Base-by-base conservation (phyloP, 371 early-diverging fungal genomes). In the Mortierella sp. region DNA sequence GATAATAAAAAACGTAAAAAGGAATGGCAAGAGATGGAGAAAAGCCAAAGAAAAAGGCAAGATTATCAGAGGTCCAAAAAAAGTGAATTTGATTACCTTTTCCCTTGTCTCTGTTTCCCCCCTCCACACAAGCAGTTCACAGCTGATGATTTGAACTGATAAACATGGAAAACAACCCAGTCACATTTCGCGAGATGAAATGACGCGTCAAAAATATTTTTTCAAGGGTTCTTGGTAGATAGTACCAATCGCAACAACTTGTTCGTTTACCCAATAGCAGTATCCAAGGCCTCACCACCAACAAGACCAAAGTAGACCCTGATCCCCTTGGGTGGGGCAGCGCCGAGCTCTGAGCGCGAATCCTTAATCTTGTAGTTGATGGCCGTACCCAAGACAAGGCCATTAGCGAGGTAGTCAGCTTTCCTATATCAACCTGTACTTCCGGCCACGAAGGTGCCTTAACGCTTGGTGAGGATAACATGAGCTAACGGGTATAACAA, bases 361-460 rank as follows among this genome's bases (percentile, higher is more conserved):
- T 87, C 88, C 34, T 84, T 84, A 2, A 87, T 93, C 85, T 94
- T 95, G 89, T 95, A 95, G 87, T 95, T 95, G 87, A 95, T 94
- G 15, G 91, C 95, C 8, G 75, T 89, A 76, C 94, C 93, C 54
- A 91, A 92, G 3, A 90, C 91, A 42, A 88, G 66, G 31, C 87
- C 84, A 13, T 87, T 85, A 73, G 85, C 87, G 57, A 94, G 86
- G 70, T 85, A 89, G 28, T 83, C 86, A 22, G 92, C 91, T 83
- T 96, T 96, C 17, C 93, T 94, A 60, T 94, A 93, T 2, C 89
- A 85, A 0, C 95, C 93, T 7, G 94, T 94, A 4, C 88, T 88
- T 28, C 94, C 95, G 43, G 94, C 88, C n/a, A 96, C 95, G n/a
- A 81, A 84, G 34, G 89, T 80, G 10, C 93, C 93, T 15, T 85